Percentiles rank a stretch among this genome's conserved stretches.
phyloP scores from a whole-genome alignment of 1,139 yeast species.

The Lizanozyma gosingica region DNA sequence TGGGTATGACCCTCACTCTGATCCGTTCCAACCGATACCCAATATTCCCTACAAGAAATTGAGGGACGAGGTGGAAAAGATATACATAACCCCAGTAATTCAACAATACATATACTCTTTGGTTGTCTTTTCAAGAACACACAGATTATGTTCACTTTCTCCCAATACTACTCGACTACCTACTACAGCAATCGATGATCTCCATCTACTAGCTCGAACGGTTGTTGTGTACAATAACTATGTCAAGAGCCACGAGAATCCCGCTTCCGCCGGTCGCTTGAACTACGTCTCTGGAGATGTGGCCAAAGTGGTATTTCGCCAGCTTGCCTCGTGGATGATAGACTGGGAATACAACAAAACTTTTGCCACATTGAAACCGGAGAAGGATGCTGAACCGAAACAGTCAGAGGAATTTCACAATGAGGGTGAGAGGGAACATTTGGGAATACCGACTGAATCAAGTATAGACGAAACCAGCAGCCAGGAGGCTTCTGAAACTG shows the following conservation, averaged over 20 bases:
- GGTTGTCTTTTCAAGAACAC: conserved; percentile 30
- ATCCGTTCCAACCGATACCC: conserved; percentile 3
- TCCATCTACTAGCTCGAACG: conserved; percentile 18
- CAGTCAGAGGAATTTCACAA: conserved; percentile 10
- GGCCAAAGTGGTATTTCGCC: conserved; percentile 32
- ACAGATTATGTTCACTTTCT: conserved; percentile 31
- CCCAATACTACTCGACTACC: conserved; percentile 29
- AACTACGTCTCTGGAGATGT: conserved; percentile 30
- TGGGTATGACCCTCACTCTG: conserved; percentile 6
- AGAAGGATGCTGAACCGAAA: conserved; percentile 4
- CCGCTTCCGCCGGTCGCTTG: conserved; percentile 3
- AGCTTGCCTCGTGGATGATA: conserved; percentile 39
- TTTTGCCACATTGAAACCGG: conserved; percentile 7
- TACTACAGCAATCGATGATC: conserved; percentile 22
- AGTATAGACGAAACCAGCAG: not conserved
- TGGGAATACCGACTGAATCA: too few relatives aligned
- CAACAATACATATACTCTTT: conserved; percentile 31
- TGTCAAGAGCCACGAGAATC: not conserved
- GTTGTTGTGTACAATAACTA: conserved; percentile 21
- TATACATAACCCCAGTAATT: conserved; percentile 28
- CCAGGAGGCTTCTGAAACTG: not conserved
- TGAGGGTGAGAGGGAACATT: too few relatives aligned
- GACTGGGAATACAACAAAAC: conserved; percentile 30
- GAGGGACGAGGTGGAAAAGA: not conserved
- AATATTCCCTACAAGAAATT: conserved; percentile 1